Conservation (phyloP, 2,329 filamentous ascomycete genomes). For the Erysiphe neolycopersici region DNA sequence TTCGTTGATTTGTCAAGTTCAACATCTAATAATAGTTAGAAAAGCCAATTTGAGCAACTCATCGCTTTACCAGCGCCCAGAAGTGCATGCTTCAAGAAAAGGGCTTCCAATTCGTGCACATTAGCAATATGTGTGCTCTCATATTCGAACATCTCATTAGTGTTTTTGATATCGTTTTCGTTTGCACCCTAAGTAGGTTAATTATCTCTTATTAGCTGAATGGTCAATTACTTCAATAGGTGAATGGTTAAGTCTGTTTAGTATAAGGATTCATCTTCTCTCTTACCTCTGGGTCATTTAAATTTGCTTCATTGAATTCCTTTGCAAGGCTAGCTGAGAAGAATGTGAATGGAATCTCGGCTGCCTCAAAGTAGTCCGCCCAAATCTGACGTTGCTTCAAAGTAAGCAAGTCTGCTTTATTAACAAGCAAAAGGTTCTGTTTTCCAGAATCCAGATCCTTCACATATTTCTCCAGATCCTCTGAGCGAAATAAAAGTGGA, state of each 20-base stretch:
- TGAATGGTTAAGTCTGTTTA: neutral
- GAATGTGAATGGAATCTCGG: conserved; percentile 74
- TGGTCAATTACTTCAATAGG: no score
- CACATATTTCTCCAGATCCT: conserved; percentile 81
- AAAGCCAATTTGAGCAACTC: conserved; percentile 3
- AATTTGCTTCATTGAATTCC: conserved; percentile 48
- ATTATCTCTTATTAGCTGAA: no score
- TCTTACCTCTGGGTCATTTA: neutral
- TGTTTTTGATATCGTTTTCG: conserved; percentile 12
- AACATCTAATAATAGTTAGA: conserved; percentile 14
- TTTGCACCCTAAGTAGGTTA: conserved; percentile 3
- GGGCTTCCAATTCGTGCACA: conserved; percentile 70
- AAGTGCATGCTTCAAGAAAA: conserved; percentile 57
- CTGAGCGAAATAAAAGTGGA: conserved; percentile 76
- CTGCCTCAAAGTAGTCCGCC: conserved; percentile 62
- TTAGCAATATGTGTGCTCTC: conserved; percentile 54
- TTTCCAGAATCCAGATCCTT: conserved; percentile 76
- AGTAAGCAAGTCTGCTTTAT: conserved; percentile 99
- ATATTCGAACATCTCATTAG: conserved; percentile 9
- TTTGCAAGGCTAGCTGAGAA: conserved; percentile 88
- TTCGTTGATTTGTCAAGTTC: conserved; percentile 29
- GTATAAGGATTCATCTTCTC: neutral
- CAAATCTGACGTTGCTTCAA: conserved; percentile 53
- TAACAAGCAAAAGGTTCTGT: conserved; percentile 76
- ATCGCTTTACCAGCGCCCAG: conserved; percentile 22